phyloP scores from a whole-genome alignment of 2,329 filamentous ascomycete species.

The Coniochaeta sp. region DNA sequence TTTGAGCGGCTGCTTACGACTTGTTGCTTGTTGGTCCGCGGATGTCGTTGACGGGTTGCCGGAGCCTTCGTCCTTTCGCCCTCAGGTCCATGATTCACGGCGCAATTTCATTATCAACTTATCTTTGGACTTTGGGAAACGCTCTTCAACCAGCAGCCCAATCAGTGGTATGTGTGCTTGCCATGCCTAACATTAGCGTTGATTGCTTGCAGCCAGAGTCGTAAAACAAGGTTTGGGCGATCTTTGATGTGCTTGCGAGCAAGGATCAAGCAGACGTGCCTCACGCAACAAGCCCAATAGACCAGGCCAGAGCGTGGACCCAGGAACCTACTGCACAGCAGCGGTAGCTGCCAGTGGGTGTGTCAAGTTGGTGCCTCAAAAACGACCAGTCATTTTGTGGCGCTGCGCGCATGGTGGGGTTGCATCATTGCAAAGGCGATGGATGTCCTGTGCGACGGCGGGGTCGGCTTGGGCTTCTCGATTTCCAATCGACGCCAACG shows the following conservation, averaged over 20 bases:
- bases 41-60: not conserved
- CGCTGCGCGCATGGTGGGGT: not conserved
- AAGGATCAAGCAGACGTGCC: not conserved
- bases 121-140: not conserved
- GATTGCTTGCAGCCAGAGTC: not conserved
- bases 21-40: not conserved
- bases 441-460: not conserved
- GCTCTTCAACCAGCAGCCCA: not conserved
- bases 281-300: not conserved
- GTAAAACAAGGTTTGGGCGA: constrained; percentile 1
- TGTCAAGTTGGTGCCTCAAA: constrained; percentile 3
- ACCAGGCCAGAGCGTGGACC: not conserved
- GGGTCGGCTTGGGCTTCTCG: not conserved
- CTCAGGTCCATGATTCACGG: not conserved
- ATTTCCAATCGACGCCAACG: not conserved
- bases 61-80: not conserved
- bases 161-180: not conserved
- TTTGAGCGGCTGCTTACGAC: not conserved
- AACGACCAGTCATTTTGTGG: constrained; percentile 6
- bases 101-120: not conserved
- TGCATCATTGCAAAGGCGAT: not conserved
- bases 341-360: not conserved
- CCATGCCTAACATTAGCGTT: not conserved
- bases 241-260: not conserved
- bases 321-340: too few species aligned